These are phyloP conservation scores for Harringtonia aguacate DNA, from an alignment of 2,329 filamentous ascomycete genomes.

Conservation along the genomic window DNA sequence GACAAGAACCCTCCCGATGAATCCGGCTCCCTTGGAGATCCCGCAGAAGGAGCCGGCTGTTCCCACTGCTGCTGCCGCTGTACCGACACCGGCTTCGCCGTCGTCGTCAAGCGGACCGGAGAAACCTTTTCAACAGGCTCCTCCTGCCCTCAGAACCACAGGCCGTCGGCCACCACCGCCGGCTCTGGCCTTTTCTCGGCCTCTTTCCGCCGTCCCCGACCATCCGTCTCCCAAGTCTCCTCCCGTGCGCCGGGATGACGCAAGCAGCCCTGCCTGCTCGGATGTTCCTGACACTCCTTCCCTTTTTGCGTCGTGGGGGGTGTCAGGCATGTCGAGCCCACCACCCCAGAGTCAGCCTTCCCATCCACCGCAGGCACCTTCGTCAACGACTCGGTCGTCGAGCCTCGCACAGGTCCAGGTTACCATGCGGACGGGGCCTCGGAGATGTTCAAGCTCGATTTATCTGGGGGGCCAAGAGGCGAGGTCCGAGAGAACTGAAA, in stretches of 20 bases:
- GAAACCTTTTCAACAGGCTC: not conserved
- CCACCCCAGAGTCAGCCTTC: too few species aligned
- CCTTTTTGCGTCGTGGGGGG: slow-evolving; percentile 12
- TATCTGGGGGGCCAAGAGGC: too few species aligned
- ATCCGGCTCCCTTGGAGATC: too few species aligned
- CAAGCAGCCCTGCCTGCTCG: slow-evolving; percentile 1
- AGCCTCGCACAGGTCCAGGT: slow-evolving; percentile 2
- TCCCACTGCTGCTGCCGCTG: not conserved
- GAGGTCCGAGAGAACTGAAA: not conserved
- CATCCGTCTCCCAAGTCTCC: slow-evolving; percentile 33
- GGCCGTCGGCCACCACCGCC: slow-evolving; percentile 27
- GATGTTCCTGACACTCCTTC: slow-evolving; percentile 13
- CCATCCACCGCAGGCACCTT: too few species aligned
- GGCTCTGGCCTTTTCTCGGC: slow-evolving; percentile 35
- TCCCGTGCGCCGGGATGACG: slow-evolving; percentile 7
- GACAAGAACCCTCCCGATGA: slow-evolving; percentile 11
- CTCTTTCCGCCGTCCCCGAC: slow-evolving; percentile 44
- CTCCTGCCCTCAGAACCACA: slow-evolving; percentile 15
- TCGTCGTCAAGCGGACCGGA: not conserved
- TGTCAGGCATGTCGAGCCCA: too few species aligned
- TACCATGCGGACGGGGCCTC: slow-evolving; percentile 12
- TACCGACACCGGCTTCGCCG: not conserved
- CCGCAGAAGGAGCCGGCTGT: too few species aligned
- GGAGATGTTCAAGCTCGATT: slow-evolving; percentile 4
- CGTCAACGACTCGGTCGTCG: not conserved